Evolutionary conservation across 352 stramenopile species (phyloP).

Genomic region (Thraustochytrium sp.): DNA sequence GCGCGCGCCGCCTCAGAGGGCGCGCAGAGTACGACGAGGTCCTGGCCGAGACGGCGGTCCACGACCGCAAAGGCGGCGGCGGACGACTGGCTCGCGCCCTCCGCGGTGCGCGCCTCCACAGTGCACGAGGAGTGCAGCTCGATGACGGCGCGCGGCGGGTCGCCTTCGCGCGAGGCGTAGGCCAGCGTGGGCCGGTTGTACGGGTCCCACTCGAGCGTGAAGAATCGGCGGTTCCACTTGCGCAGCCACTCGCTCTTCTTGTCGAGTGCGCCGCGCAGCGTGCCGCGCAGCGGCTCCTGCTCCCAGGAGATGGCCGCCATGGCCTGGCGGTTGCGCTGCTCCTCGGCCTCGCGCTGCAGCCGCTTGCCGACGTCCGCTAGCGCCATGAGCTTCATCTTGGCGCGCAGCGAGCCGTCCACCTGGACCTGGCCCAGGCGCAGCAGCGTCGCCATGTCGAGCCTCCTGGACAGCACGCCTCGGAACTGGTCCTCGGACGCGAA

Average conservation of each 20-base stretch:
- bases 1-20: not conserved
- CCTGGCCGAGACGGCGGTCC: not conserved
- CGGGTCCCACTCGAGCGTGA: conserved; percentile 37
- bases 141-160: not conserved
- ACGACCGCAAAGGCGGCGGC: conserved; percentile 26
- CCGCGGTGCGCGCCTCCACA: not conserved
- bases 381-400: conserved; percentile 35
- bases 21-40: conserved; percentile 27
- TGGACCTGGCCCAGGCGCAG: conserved; percentile 23
- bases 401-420: conserved; percentile 4
- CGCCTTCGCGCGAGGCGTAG: not conserved
- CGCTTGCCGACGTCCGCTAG: conserved; percentile 18
- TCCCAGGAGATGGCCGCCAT: conserved; percentile 35
- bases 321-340: not conserved
- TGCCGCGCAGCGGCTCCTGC: conserved; percentile 13
- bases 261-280: conserved; percentile 14
- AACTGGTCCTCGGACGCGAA: conserved; percentile 42
- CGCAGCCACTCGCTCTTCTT: conserved; percentile 43
- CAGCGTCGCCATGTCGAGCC: conserved; percentile 34
- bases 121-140: conserved; percentile 26
- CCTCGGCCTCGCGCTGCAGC: not conserved
- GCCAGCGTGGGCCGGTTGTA: conserved; percentile 24
- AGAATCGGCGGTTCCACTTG: conserved; percentile 32
- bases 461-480: not conserved
- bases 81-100: not conserved